phyloP scores from a whole-genome alignment of 1,284 basidiomycete genomes.

The Malassezia caprae region DNA sequence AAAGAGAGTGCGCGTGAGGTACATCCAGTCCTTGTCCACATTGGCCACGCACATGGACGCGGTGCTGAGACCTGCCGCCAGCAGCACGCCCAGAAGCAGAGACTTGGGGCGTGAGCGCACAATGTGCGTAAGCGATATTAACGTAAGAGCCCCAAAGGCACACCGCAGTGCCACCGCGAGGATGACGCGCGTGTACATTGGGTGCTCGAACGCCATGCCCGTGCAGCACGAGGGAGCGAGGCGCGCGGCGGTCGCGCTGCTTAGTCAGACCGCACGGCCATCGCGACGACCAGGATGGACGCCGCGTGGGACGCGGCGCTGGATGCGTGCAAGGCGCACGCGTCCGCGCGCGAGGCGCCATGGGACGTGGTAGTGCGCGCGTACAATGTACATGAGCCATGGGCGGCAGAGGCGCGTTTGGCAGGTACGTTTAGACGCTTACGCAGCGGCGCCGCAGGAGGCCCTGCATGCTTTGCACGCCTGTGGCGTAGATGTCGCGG shows the following conservation, averaged over 20 bases:
- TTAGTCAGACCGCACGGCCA: not conserved
- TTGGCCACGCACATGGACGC: not conserved
- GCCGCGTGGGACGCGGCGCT: constrained; percentile 13
- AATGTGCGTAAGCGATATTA: not conserved
- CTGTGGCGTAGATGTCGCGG: not conserved
- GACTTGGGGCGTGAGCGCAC: not conserved
- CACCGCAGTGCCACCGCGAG: not conserved
- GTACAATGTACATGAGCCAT: constrained; percentile 6
- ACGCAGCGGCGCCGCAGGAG: not conserved
- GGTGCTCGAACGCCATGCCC: not conserved
- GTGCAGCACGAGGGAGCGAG: not conserved
- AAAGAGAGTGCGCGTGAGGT: not conserved
- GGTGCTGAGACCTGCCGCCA: not conserved
- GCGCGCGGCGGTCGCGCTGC: not conserved
- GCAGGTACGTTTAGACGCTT: not conserved
- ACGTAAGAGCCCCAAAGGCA: not conserved
- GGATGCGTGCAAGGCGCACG: not conserved
- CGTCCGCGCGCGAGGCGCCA: not conserved
- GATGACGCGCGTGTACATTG: not conserved
- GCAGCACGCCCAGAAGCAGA: not conserved
- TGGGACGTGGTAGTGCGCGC: not conserved
- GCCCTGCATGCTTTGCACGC: not conserved
- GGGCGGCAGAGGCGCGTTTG: not conserved
- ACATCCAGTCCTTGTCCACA: not conserved
- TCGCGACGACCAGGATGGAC: not conserved